Percentiles rank a stretch among this genome's conserved stretches.
Evolutionary conservation across 2,329 filamentous ascomycete genomes (phyloP).

Genomic region (Alternaria novae-zelandiae): DNA sequence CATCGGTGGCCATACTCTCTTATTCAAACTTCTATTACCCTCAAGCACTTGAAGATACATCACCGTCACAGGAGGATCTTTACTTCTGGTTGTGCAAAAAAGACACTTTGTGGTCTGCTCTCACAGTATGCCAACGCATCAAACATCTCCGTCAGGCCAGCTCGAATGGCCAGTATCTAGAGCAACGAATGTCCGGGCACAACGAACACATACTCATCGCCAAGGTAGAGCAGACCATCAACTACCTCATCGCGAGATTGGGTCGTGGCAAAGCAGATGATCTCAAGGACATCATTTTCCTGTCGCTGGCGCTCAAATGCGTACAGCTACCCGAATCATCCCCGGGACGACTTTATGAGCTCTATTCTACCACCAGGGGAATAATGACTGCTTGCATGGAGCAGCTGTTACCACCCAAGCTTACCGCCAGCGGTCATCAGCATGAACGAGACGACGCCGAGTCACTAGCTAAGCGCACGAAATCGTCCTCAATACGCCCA

Average conservation of each 20-base stretch:
- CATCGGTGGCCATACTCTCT: constrained; percentile 26
- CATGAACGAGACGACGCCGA: constrained; percentile 1
- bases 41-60: neutral
- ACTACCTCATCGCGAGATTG: constrained; percentile 18
- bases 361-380: constrained; percentile 10
- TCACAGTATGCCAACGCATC: constrained; percentile 40
- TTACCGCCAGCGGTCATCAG: constrained; percentile 1
- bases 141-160: constrained; percentile 13
- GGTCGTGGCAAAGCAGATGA: constrained; percentile 23
- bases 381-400: constrained; percentile 22
- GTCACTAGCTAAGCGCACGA: neutral
- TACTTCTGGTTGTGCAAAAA: constrained; percentile 39
- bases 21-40: constrained; percentile 23
- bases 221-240: constrained; percentile 19
- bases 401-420: constrained; percentile 14
- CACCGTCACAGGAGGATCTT: constrained; percentile 25
- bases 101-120: constrained; percentile 40
- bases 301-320: constrained; percentile 23
- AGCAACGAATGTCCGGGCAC: neutral
- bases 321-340: constrained; percentile 11
- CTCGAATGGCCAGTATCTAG: neutral
- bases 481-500: neutral
- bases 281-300: constrained; percentile 29
- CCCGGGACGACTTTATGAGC: neutral
- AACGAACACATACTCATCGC: constrained; percentile 3